Conservation (phyloP, 441 rosid species). For the Brassica hybrid region DNA sequence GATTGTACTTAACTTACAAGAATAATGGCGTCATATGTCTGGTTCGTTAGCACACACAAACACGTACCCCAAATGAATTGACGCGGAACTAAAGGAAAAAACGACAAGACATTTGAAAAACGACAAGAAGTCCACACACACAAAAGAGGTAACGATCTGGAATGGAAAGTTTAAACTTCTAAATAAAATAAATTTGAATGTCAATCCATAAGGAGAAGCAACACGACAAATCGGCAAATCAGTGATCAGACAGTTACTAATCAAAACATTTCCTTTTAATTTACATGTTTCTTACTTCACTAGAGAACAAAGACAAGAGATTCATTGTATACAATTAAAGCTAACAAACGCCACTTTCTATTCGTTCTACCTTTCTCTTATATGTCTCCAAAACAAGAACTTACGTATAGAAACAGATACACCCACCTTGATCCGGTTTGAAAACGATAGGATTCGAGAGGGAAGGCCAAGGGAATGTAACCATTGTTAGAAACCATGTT, state of each 20-base stretch:
- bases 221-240: slow-evolving; percentile 23
- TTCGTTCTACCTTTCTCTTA: slow-evolving; percentile 4
- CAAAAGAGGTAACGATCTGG: slow-evolving; percentile 26
- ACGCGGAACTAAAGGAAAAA: slow-evolving; percentile 8
- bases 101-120: slow-evolving; percentile 33
- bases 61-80: slow-evolving; percentile 22
- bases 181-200: not conserved
- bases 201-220: slow-evolving; percentile 1
- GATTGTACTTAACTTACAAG: slow-evolving; percentile 24
- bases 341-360: slow-evolving; percentile 25
- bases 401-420: slow-evolving; percentile 39
- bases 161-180: slow-evolving; percentile 10
- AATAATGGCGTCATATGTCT: slow-evolving; percentile 37
- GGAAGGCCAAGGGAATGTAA: slow-evolving; percentile 55
- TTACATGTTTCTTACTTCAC: slow-evolving; percentile 26
- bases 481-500: slow-evolving; percentile 31
- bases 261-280: slow-evolving; percentile 10
- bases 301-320: slow-evolving; percentile 9
- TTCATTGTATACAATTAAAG: slow-evolving; percentile 25
- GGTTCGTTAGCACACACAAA: slow-evolving; percentile 31
- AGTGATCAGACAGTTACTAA: not conserved
- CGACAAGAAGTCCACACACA: slow-evolving; percentile 33
- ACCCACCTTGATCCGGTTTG: not conserved
- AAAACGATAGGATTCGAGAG: slow-evolving; percentile 31
- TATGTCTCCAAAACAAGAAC: slow-evolving; percentile 33